These are phyloP conservation scores for Ploettnerulaceae sp. DNA, from an alignment of 2,329 filamentous ascomycete species.

Conservation along the genomic window DNA sequence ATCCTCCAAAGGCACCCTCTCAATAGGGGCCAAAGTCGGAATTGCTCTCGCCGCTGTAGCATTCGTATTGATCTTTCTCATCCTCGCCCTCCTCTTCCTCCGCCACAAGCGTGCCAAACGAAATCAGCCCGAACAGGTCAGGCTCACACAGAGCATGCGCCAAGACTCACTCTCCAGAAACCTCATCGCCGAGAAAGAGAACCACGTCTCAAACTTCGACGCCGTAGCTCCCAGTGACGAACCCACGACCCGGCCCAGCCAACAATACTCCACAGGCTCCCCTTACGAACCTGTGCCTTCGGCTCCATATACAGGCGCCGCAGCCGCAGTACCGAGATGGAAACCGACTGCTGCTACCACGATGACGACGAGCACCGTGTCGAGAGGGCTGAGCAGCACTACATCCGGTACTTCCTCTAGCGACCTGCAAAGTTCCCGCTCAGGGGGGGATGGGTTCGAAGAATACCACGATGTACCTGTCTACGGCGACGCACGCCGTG, in stretches of 20 bases:
- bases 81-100: conserved; percentile 21
- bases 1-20: conserved; percentile 10
- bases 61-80: conserved; percentile 18
- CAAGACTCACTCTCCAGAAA: conserved; percentile 21
- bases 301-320: conserved; percentile 15
- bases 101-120: conserved; percentile 18
- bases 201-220: conserved; percentile 1
- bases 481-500: conserved; percentile 18
- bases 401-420: conserved; percentile 7
- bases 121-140: conserved; percentile 18
- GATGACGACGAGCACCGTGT: conserved; percentile 12
- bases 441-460: conserved; percentile 13
- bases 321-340: conserved; percentile 17
- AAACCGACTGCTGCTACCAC: conserved; percentile 19
- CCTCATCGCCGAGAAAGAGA: conserved; percentile 23
- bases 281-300: conserved; percentile 17
- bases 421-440: background rate
- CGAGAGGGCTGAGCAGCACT: conserved; percentile 14
- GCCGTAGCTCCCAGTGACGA: background rate
- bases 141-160: conserved; percentile 20
- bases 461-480: conserved; percentile 23
- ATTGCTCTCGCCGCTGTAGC: conserved; percentile 23
- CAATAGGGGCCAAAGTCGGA: conserved; percentile 21
- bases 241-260: conserved; percentile 9
- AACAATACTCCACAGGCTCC: conserved; percentile 15